Evolutionary conservation across 148 eudicot genomes (phyloP).

Genomic region (Euryodendron excelsum): DNA sequence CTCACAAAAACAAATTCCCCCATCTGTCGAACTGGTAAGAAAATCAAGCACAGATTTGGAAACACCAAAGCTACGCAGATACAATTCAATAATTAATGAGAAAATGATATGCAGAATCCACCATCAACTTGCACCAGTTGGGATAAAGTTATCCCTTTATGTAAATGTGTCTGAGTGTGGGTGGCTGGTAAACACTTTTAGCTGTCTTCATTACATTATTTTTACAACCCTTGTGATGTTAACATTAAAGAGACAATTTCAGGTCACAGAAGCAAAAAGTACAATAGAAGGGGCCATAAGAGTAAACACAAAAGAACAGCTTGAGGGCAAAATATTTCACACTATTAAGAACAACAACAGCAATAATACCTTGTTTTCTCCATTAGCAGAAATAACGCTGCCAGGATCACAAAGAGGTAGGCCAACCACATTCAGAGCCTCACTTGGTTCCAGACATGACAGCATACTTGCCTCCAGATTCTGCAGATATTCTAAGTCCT

Average conservation of each 20-base stretch:
- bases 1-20: too few relatives aligned
- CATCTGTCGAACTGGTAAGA: too few relatives aligned
- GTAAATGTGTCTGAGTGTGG: neutral
- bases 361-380: conserved; percentile 51
- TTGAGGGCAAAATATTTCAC: neutral
- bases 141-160: too few relatives aligned
- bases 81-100: too few relatives aligned
- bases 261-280: neutral
- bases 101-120: too few relatives aligned
- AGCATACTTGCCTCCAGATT: conserved; percentile 39
- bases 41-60: too few relatives aligned
- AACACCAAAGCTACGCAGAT: too few relatives aligned
- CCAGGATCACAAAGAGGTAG: conserved; percentile 30
- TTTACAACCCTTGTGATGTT: neutral
- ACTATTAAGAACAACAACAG: neutral
- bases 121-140: too few relatives aligned
- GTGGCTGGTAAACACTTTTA: neutral
- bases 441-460: conserved; percentile 41
- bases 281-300: neutral
- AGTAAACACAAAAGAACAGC: neutral
- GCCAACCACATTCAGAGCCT: conserved; percentile 20
- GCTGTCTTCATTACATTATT: neutral
- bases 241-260: neutral
- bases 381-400: conserved; percentile 30
- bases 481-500: conserved; percentile 55